Evolutionary conservation across 257 asterid genomes (phyloP), one percentile per base, ranked within the genome.

Genomic region (Parsonsia alboflavescens): DNA sequence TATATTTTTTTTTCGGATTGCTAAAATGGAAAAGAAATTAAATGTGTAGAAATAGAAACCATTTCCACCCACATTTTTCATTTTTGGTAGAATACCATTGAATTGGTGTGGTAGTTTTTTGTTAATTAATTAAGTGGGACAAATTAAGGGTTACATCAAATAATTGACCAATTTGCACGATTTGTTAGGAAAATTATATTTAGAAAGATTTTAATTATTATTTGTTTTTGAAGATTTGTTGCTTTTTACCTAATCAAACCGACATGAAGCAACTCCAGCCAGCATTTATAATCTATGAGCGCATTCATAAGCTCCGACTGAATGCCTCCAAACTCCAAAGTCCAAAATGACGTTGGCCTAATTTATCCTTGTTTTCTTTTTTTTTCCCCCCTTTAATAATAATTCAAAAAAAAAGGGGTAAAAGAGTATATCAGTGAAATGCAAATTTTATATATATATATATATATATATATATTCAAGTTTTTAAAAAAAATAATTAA

Each of bases 231-330:
- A 63, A 33, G 24, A 15, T 63, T 63, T 63, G 68, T 16, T 63
- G 24, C 68, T 63, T 63, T 63, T 33, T 39, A 63, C 46, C 68
- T 63, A 63, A 63, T 63, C 68, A 33, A n/a, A 2, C 41, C 46
- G 46, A 36, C 67, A 58, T 0, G 17, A 59, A 26, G n/a, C n/a
- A n/a, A n/a, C n/a, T n/a, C 0, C 39, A 21, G 62, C 62, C 62
- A 56, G 30, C 62, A 56, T 56, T 56, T 56, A 56, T n/a, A 56
- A n/a, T n/a, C n/a, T n/a, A n/a, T n/a, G n/a, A n/a, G 24, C 63
- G 10, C 56, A 50, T 54, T 3, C 12, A 54, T 5, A 6, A 54
- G 10, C 26, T 33, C 39, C 39, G 39, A 33, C 39, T 33, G 3
- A 33, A 33, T 33, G 39, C 39, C 39, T 33, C 39, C 39, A 33